Conservation (phyloP, 2,329 filamentous ascomycete species). For the Clonostachys rosea region DNA sequence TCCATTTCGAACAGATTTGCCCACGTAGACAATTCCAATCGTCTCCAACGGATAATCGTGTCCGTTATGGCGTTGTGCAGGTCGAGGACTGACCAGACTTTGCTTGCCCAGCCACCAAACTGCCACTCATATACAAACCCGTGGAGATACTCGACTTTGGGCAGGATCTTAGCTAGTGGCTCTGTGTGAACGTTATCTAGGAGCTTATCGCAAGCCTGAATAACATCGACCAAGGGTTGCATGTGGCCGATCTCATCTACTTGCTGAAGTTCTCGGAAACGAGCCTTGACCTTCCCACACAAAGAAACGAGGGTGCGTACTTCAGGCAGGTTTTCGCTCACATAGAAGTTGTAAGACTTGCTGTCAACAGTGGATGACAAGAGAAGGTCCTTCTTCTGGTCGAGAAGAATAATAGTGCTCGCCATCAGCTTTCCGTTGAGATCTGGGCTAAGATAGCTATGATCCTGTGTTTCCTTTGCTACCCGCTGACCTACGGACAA, state of each 20-base stretch:
- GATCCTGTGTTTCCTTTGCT: slow-evolving; percentile 15
- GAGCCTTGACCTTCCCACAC: slow-evolving; percentile 61
- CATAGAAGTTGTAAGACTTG: slow-evolving; percentile 80
- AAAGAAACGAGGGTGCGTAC: slow-evolving; percentile 68
- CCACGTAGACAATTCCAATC: slow-evolving; percentile 90
- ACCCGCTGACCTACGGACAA: slow-evolving; percentile 34
- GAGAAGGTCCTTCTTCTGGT: slow-evolving; percentile 49
- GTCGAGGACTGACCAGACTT: slow-evolving; percentile 63
- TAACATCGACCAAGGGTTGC: slow-evolving; percentile 74
- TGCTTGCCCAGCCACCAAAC: slow-evolving; percentile 76
- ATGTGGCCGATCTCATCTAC: slow-evolving; percentile 65
- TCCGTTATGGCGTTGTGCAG: slow-evolving; percentile 76
- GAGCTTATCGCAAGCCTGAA: slow-evolving; percentile 69
- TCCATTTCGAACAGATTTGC: slow-evolving; percentile 84
- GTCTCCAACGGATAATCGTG: slow-evolving; percentile 82
- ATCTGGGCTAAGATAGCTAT: slow-evolving; percentile 21
- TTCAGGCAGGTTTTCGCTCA: slow-evolving; percentile 71
- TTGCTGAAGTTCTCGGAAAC: slow-evolving; percentile 67
- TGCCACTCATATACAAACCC: slow-evolving; percentile 90
- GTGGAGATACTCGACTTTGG: slow-evolving; percentile 84
- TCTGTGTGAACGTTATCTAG: slow-evolving; percentile 74
- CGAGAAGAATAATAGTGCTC: slow-evolving; percentile 59
- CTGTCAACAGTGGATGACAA: slow-evolving; percentile 25
- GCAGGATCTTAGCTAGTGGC: slow-evolving; percentile 80
- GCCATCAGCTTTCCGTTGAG: slow-evolving; percentile 57